A percentile compares a stretch with the other conserved stretches of the same genome.
These are phyloP conservation scores for Cylindrotheca closterium DNA, from an alignment of 108 stramenopile species.

Conservation along the genomic window DNA sequence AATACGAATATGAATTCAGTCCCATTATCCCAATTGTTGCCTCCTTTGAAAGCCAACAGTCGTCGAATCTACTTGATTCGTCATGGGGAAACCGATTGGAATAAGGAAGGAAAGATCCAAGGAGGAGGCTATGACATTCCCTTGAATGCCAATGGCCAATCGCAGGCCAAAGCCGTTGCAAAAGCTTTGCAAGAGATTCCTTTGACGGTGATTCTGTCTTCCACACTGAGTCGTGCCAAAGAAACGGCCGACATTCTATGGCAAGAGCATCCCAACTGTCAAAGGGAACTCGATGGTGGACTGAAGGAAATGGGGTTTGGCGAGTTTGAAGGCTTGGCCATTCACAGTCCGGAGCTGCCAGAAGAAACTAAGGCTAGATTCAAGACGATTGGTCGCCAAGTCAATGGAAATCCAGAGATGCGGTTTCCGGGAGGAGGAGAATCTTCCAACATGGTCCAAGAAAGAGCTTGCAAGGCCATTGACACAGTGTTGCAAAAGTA, in stretches of 20 bases:
- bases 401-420: constrained; percentile 7
- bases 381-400: constrained; percentile 2
- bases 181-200: constrained; percentile 27
- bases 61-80: constrained; percentile 40
- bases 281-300: constrained; percentile 20
- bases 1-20: neutral
- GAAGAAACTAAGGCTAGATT: constrained; percentile 12
- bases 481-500: constrained; percentile 9
- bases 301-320: constrained; percentile 56
- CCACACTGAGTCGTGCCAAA: constrained; percentile 33
- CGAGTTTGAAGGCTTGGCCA: constrained; percentile 37
- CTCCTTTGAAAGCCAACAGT: constrained; percentile 1
- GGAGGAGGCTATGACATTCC: constrained; percentile 50
- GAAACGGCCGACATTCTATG: constrained; percentile 42
- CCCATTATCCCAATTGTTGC: constrained; percentile 9
- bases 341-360: constrained; percentile 9
- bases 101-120: constrained; percentile 36
- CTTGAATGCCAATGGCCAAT: constrained; percentile 36
- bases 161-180: constrained; percentile 28
- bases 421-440: constrained; percentile 45
- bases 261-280: constrained; percentile 9
- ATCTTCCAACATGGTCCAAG: constrained; percentile 26
- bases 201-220: constrained; percentile 30
- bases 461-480: constrained; percentile 23
- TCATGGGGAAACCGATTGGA: constrained; percentile 58